Base-by-base conservation (phyloP, 305 asterid genomes). In the Lippia alba region DNA sequence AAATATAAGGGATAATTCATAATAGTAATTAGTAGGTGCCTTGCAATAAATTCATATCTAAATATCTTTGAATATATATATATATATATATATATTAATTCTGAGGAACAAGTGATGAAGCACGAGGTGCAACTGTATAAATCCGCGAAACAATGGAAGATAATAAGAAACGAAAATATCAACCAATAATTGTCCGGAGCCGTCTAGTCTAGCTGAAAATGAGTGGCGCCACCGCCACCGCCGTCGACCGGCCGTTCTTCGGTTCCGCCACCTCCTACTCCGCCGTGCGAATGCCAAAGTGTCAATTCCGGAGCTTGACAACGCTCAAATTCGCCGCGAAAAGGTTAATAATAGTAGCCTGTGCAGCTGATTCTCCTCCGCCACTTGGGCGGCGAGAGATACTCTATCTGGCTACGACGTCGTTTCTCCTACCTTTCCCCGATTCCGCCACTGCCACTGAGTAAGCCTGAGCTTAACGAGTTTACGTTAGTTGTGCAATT, bases 301-400 rank as follows among this genome's bases (percentile, higher is more conserved):
- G 69, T 76, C 78, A 69, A 19, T 48, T 63, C 74, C 67, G 15
- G 58, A 56, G 12, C 30, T 71, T 70, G 14, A 72, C 71, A 59
- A 49, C 59, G 6, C 64, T 69, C 75, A 78, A 76, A 56, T 70
- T 71, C 65, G 64, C 57, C 62, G 66, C 67, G 56, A 80, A 71
- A 53, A 67, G 46, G 49, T 66, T 78, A 56, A 34, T 78, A 56
- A 34, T 59, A 11, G 51, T 74, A 8, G 24, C 66, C 66, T 69
- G 78, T 45, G 70, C 70, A 56, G 56, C 61, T 45, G 20, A 78
- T 74, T 56, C 80, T 66, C 61, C 67, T 64, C 33, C 64, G 44
- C 61, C 66, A 32, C 61, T 73, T 65, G 80, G 92, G 64, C 84
- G 96, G 85, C 90, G 96, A 78, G 76, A 69, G 70, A 77, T 90